Evolutionary conservation across 169 alveolate species (phyloP).

Genomic region (Cryptosporidium muris): DNA sequence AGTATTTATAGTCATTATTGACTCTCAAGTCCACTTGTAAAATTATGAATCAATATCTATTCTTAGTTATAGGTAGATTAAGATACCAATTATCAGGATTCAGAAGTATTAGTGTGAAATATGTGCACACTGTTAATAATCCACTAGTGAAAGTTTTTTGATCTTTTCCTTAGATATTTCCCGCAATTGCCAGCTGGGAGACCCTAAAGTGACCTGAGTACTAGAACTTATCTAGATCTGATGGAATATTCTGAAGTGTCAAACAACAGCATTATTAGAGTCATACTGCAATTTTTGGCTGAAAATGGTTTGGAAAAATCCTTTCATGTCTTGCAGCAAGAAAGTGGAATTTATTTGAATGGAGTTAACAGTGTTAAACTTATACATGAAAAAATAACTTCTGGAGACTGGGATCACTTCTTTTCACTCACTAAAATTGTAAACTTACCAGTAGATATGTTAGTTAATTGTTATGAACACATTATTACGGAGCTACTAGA

Average conservation of each 20-base stretch:
- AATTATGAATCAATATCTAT: too few relatives aligned
- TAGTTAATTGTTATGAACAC: conserved; percentile 26
- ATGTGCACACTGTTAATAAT: too few relatives aligned
- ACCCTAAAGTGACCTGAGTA: too few relatives aligned
- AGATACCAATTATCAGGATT: too few relatives aligned
- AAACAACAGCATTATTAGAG: conserved; percentile 7
- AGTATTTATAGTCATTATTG: too few relatives aligned
- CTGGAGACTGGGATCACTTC: conserved; percentile 49
- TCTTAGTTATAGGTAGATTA: too few relatives aligned
- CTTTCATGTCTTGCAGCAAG: conserved; percentile 17
- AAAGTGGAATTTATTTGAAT: conserved; percentile 17
- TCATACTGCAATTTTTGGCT: conserved; percentile 48
- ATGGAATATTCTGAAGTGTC: conserved; percentile 17
- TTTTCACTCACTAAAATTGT: conserved; percentile 2
- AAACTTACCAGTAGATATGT: conserved; percentile 23
- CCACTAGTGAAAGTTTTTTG: too few relatives aligned
- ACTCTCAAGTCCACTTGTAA: too few relatives aligned
- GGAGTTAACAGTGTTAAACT: conserved; percentile 14
- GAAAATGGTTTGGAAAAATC: conserved; percentile 33
- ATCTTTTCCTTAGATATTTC: too few relatives aligned
- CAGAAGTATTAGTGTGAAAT: too few relatives aligned
- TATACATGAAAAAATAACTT: conserved; percentile 1
- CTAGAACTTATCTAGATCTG: background rate
- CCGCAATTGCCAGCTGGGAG: too few relatives aligned
- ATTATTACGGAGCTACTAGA: conserved; percentile 36